A percentile compares a stretch with the other conserved stretches of the same genome.
Evolutionary conservation across 192 early-diverging fungal species (phyloP).

Genomic region (Coemansia nantahalensis): DNA sequence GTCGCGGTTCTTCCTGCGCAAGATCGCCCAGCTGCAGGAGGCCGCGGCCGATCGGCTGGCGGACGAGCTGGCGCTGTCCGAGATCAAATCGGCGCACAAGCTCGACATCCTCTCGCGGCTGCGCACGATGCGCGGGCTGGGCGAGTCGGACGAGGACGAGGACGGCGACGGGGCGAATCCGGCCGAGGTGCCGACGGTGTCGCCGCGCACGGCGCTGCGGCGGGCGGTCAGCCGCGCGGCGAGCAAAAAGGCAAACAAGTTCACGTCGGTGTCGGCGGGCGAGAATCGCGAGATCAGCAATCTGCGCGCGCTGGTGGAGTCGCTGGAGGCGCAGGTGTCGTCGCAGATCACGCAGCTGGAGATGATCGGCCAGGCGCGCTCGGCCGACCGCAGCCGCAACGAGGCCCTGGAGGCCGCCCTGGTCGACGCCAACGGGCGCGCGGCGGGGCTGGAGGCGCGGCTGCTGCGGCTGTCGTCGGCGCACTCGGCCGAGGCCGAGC

Average conservation of each 20-base stretch:
- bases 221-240: constrained; percentile 43
- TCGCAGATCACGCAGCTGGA: constrained; percentile 35
- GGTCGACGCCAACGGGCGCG: constrained; percentile 26
- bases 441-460: constrained; percentile 11
- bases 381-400: constrained; percentile 14
- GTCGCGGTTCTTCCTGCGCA: constrained; percentile 41
- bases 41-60: constrained; percentile 39
- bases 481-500: constrained; percentile 21
- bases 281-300: constrained; percentile 26
- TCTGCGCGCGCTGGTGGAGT: constrained; percentile 13
- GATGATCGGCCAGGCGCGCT: constrained; percentile 26
- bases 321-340: constrained; percentile 18
- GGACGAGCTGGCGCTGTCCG: constrained; percentile 35
- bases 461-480: constrained; percentile 9
- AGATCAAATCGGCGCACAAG: constrained; percentile 43
- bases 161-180: constrained; percentile 10
- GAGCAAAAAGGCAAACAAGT: constrained; percentile 46
- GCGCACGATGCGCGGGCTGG: constrained; percentile 4
- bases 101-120: constrained; percentile 51
- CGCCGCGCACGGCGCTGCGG: constrained; percentile 35
- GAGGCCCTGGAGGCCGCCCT: constrained; percentile 31
- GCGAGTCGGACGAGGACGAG: constrained; percentile 5
- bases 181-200: constrained; percentile 42
- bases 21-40: constrained; percentile 51
- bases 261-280: constrained; percentile 44